These are phyloP conservation scores for Coemansia sp. DNA, from an alignment of 192 early-diverging fungal species.

Conservation along the genomic window DNA sequence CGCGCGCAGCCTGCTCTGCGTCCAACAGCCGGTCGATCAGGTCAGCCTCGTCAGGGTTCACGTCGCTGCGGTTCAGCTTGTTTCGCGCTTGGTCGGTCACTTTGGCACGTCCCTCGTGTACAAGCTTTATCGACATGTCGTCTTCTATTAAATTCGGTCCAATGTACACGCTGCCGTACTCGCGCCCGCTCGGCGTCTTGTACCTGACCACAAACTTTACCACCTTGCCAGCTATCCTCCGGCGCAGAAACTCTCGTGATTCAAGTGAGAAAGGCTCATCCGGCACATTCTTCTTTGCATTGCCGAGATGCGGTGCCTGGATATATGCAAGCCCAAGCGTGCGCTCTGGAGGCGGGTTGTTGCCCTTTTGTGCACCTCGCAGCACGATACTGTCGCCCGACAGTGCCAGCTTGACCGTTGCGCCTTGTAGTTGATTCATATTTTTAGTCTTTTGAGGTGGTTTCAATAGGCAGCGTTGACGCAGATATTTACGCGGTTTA, in stretches of 20 bases:
- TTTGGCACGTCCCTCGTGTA: slow-evolving; percentile 84
- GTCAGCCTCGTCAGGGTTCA: slow-evolving; percentile 36
- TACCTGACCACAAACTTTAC: slow-evolving; percentile 72
- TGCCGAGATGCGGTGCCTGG: slow-evolving; percentile 80
- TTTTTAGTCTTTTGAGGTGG: neutral
- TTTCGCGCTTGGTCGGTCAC: slow-evolving; percentile 63
- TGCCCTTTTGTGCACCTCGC: slow-evolving; percentile 71
- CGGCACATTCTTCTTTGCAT: slow-evolving; percentile 65
- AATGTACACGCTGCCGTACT: slow-evolving; percentile 62
- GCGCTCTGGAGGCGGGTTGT: slow-evolving; percentile 83
- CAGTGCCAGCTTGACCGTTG: slow-evolving; percentile 83
- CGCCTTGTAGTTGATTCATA: slow-evolving; percentile 53
- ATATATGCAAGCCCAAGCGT: slow-evolving; percentile 81
- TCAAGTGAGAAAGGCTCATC: slow-evolving; percentile 91
- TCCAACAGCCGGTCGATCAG: slow-evolving; percentile 55
- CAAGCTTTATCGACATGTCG: slow-evolving; percentile 70
- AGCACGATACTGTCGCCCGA: slow-evolving; percentile 92
- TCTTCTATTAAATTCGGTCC: slow-evolving; percentile 57
- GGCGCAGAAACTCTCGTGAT: slow-evolving; percentile 86
- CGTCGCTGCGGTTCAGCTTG: slow-evolving; percentile 33
- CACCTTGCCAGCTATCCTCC: slow-evolving; percentile 84
- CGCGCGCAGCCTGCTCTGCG: slow-evolving; percentile 74
- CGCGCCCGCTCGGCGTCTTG: slow-evolving; percentile 55
- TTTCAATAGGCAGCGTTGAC: neutral
- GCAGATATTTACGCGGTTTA: neutral